Evolutionary conservation across 2,329 filamentous ascomycete genomes (phyloP).

Genomic region (Tolypocladium nubicola): DNA sequence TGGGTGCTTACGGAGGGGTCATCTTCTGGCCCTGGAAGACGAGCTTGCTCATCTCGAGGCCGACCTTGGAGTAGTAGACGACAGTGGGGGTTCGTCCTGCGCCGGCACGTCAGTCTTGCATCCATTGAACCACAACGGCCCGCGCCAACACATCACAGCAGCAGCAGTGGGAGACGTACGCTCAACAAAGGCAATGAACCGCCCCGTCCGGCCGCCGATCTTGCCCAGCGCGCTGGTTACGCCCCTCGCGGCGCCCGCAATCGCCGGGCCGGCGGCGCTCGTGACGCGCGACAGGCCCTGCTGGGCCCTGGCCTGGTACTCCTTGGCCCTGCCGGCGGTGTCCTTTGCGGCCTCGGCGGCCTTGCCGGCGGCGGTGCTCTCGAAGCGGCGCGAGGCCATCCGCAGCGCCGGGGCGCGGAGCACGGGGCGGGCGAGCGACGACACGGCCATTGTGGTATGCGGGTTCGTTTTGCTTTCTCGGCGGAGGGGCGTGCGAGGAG

Average conservation of each 20-base stretch:
- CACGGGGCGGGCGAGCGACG: slow-evolving; percentile 30
- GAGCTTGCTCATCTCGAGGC: slow-evolving; percentile 76
- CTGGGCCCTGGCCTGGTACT: slow-evolving; percentile 55
- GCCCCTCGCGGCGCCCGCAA: slow-evolving; percentile 61
- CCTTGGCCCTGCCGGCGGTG: slow-evolving; percentile 29
- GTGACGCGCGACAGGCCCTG: slow-evolving; percentile 76
- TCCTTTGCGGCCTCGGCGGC: slow-evolving; percentile 28
- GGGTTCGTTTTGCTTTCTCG: not conserved
- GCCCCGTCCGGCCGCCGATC: slow-evolving; percentile 75
- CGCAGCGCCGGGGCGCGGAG: slow-evolving; percentile 35
- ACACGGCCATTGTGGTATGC: slow-evolving; percentile 16
- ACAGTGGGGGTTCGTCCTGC: slow-evolving; percentile 76
- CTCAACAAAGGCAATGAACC: slow-evolving; percentile 69
- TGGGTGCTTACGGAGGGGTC: slow-evolving; percentile 72
- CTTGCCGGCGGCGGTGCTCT: slow-evolving; percentile 40
- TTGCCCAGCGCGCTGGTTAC: slow-evolving; percentile 57
- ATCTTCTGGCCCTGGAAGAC: slow-evolving; percentile 85
- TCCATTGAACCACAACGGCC: not conserved
- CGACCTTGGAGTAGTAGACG: slow-evolving; percentile 87
- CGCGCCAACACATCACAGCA: not conserved
- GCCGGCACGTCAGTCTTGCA: not conserved
- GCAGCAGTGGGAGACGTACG: slow-evolving; percentile 47
- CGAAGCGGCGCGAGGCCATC: slow-evolving; percentile 44
- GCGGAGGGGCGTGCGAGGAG: slow-evolving; percentile 3
- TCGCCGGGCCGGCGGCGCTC: slow-evolving; percentile 67